Conservation (phyloP, 345 rosid genomes). For the Euphorbia peplus region DNA sequence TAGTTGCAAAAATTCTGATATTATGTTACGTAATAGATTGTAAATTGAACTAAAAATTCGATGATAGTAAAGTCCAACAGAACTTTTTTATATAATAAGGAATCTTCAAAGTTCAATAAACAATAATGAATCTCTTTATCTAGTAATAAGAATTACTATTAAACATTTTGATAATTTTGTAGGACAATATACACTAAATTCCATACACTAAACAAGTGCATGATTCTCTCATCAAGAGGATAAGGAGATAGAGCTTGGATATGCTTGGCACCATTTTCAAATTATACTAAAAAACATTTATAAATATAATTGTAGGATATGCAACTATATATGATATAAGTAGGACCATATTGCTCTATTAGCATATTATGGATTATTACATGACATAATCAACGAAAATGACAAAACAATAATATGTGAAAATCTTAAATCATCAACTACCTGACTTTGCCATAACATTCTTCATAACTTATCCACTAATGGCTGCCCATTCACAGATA, state of each 20-base stretch:
- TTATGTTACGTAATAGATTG: too few species aligned
- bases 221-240: slow-evolving; percentile 32
- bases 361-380: slow-evolving; percentile 18
- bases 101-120: too few species aligned
- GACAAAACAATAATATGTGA: slow-evolving; percentile 13
- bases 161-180: too few species aligned
- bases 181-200: too few species aligned
- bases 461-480: slow-evolving; percentile 11
- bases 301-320: slow-evolving; percentile 8
- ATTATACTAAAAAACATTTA: slow-evolving; percentile 6
- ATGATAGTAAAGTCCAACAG: too few species aligned
- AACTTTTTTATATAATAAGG: too few species aligned
- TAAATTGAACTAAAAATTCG: too few species aligned
- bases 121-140: too few species aligned
- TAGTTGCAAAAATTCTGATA: too few species aligned
- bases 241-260: slow-evolving; percentile 44
- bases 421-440: background rate
- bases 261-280: slow-evolving; percentile 30
- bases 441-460: background rate
- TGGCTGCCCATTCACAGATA: background rate
- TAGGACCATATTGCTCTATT: slow-evolving; percentile 11
- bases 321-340: background rate
- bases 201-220: slow-evolving; percentile 23
- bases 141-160: too few species aligned
- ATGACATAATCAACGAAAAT: slow-evolving; percentile 27